These are phyloP conservation scores for Blastocystis sp. DNA, from an alignment of 352 stramenopile species.

Conservation along the genomic window DNA sequence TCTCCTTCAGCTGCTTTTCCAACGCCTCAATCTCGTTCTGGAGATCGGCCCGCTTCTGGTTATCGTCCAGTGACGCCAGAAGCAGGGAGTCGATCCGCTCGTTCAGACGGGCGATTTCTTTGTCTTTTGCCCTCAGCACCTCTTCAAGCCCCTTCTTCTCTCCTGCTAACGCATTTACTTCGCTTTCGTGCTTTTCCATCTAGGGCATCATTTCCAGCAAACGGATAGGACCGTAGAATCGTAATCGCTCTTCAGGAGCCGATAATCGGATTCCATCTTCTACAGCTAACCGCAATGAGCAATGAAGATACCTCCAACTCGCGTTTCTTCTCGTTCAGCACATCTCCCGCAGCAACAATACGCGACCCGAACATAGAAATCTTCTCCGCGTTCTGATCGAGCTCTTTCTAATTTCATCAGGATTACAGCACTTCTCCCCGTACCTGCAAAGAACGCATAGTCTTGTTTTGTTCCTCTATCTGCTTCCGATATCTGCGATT, in stretches of 20 bases:
- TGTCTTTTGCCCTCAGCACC: neutral
- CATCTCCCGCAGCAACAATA: constrained; percentile 44
- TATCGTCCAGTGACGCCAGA: constrained; percentile 35
- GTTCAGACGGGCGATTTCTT: constrained; percentile 29
- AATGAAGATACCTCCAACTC: constrained; percentile 18
- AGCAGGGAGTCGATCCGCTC: constrained; percentile 22
- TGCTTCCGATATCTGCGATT: constrained; percentile 4
- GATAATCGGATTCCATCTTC: constrained; percentile 9
- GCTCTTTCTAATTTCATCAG: constrained; percentile 1
- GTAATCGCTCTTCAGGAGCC: neutral
- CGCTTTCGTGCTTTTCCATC: constrained; percentile 2
- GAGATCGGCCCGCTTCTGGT: constrained; percentile 18
- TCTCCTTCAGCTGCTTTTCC: constrained; percentile 9
- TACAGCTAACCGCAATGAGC: neutral
- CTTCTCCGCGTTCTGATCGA: neutral
- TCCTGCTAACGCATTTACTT: neutral
- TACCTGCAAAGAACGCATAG: constrained; percentile 21
- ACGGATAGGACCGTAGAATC: neutral
- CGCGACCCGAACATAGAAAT: neutral
- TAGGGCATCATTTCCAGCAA: neutral
- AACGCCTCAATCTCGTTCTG: constrained; percentile 2
- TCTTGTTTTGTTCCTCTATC: neutral
- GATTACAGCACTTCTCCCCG: too few relatives aligned
- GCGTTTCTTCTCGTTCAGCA: constrained; percentile 56
- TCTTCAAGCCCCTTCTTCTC: neutral